Base-by-base conservation (phyloP, 2,329 filamentous ascomycete species). In the Myriosclerotinia duriaeana region DNA sequence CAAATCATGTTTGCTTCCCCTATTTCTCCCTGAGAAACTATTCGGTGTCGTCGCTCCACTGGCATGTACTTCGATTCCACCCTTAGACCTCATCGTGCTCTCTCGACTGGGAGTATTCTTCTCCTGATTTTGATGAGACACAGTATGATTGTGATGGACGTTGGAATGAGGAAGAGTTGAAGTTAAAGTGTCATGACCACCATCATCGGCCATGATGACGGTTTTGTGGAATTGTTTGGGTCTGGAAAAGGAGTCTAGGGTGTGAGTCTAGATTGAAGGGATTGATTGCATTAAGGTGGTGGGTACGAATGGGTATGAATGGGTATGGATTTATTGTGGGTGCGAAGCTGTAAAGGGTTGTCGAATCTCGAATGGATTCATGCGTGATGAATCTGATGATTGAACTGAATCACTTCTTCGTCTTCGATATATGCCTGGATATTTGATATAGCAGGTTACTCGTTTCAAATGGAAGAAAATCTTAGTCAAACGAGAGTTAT, bases 81-180 rank as follows among this genome's bases (percentile, higher is more conserved):
- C 40, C 26, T 66, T 66, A 3, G 64, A 62, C 30, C n/a, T 55
- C 64, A 65, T 65, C 7, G 64, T 65, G 40, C 54, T 60, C 36
- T 61, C 26, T 60, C 64, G n/a, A 34, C 54, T 53, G 1, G 64
- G 64, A 9, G 54, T 36, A 42, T 5, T 42, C 9, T 42, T 60
- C n/a, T 60, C 46, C 15, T 46, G 54, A 22, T 30, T 50, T 5
- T 5, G 36, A 53, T 58, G 62, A 40, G 40, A 38, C 17, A 56
- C 38, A 2, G 62, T 38, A 26, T 42, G 62, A 58, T 20, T 46
- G n/a, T n/a, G n/a, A n/a, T n/a, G n/a, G 9, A 22, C 14, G 34
- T 30, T 20, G 20, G 42, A 38, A 20, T 64, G 42, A 64, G 62
- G 14, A 48, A 64, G 62, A 58, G 62, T 64, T 58, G 62, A 64